These are phyloP conservation scores for Calonectria fujianensis DNA, from an alignment of 2,329 filamentous ascomycete genomes.

Conservation along the genomic window DNA sequence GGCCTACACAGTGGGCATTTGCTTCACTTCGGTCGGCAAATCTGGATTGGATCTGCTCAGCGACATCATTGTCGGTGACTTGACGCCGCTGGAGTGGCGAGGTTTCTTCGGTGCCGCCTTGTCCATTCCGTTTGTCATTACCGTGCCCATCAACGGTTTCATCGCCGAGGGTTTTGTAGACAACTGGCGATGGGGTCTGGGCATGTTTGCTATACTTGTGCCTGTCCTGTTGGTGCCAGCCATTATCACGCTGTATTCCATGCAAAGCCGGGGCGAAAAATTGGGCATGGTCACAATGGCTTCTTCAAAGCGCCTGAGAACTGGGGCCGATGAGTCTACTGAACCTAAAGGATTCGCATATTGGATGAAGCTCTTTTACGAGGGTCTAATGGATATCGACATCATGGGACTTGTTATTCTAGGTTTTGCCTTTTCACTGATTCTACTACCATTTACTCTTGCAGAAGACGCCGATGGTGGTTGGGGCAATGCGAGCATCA, in stretches of 20 bases:
- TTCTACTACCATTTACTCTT: constrained; percentile 10
- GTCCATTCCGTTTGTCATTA: constrained; percentile 44
- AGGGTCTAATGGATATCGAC: constrained; percentile 9
- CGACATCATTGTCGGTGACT: constrained; percentile 61
- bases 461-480: constrained; percentile 5
- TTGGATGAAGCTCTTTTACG: background rate
- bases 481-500: constrained; percentile 9
- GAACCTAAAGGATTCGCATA: background rate
- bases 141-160: constrained; percentile 63
- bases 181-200: constrained; percentile 78
- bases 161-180: constrained; percentile 63
- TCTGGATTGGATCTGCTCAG: constrained; percentile 61
- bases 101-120: constrained; percentile 59
- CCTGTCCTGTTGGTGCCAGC: constrained; percentile 68
- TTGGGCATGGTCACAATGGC: constrained; percentile 14
- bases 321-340: background rate
- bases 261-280: constrained; percentile 1
- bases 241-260: background rate
- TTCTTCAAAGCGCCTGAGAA: constrained; percentile 8
- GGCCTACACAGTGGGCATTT: constrained; percentile 60
- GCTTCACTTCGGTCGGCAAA: constrained; percentile 61
- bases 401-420: constrained; percentile 3
- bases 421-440: background rate
- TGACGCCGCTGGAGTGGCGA: constrained; percentile 61
- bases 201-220: constrained; percentile 77